Base-by-base conservation (phyloP, 2,329 filamentous ascomycete species). In the Septoria petroselini region DNA sequence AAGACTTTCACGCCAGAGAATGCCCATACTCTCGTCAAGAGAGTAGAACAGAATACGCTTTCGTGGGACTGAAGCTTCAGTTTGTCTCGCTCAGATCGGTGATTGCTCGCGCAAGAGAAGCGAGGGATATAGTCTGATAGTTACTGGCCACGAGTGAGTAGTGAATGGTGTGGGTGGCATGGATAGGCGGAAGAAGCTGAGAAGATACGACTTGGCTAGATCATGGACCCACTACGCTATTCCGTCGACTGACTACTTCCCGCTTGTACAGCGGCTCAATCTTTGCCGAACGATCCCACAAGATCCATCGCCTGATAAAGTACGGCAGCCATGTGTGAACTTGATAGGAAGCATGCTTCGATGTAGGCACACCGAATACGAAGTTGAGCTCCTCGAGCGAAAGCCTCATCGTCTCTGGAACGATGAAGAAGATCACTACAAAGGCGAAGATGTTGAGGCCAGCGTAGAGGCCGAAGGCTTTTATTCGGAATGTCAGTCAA, bases 381-480 rank as follows among this genome's bases (percentile, higher is more conserved):
- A 73, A 74, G 50, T 75, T 70, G 9, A 75, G 65, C 54, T 75
- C 71, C 58, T 75, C 71, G 19, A 75, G 66, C 0, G 71, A 73
- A 11, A 68, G 62, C 50, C 71, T 66, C 59, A 74, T 73, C 34
- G 71, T 74, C 55, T 74, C 72, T 14, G 70, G 71, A 19, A 74
- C 49, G 19, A 76, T 80, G 33, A 84, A 70, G 70, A 83, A 84
- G 55, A 85, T 85, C 71, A 85, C 78, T 18, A 80, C 52, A 11
- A 84, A 71, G 0, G 82, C 82, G 1, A 79, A 61, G 2, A 83
- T 56, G 55, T 86, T 86, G 6, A 85, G 68, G 7, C 46, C 60
- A 27, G 72, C 75, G 50, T 84, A 85, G 61, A 85, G 82, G 2
- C 79, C 76, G 58, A 85, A 84, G 2, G 80, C 78, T n/a, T n/a